These are phyloP conservation scores for Leishmania mexicana DNA, from an alignment of 208 protist species.

Conservation along the genomic window DNA sequence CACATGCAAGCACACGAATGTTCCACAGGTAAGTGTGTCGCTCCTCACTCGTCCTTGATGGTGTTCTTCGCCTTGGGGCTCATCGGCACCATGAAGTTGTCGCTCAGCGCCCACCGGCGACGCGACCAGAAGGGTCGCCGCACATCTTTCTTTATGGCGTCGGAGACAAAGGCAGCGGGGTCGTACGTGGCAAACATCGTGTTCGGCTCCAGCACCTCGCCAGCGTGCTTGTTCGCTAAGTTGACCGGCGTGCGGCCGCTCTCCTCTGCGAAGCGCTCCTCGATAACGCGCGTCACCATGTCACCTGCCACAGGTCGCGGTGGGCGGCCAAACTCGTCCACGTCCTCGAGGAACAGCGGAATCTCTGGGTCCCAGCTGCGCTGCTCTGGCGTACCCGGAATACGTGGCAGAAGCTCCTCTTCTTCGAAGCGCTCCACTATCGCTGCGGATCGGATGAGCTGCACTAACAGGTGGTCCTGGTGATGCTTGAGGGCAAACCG, in stretches of 20 bases:
- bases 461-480: conserved; percentile 86
- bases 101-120: conserved; percentile 81
- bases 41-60: conserved; percentile 78
- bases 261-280: conserved; percentile 53
- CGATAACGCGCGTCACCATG: conserved; percentile 48
- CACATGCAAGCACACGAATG: not conserved
- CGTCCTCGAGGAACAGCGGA: conserved; percentile 87
- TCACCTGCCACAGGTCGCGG: conserved; percentile 32
- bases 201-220: conserved; percentile 74
- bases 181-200: conserved; percentile 89
- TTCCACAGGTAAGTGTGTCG: not conserved
- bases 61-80: conserved; percentile 89
- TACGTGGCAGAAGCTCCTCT: conserved; percentile 65
- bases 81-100: conserved; percentile 86
- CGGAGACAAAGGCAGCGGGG: conserved; percentile 72
- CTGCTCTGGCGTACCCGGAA: conserved; percentile 82
- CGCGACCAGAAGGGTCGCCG: conserved; percentile 80
- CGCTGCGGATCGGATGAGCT: conserved; percentile 84
- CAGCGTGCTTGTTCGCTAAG: conserved; percentile 65
- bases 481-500: conserved; percentile 88
- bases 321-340: conserved; percentile 75
- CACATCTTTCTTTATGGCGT: conserved; percentile 36
- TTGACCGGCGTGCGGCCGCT: conserved; percentile 45
- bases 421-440: conserved; percentile 73
- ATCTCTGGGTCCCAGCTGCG: conserved; percentile 90